Evolutionary conservation across 2,329 filamentous ascomycete genomes (phyloP), one percentile per base, ranked within the genome.

Genomic region (Aspergillus felis): DNA sequence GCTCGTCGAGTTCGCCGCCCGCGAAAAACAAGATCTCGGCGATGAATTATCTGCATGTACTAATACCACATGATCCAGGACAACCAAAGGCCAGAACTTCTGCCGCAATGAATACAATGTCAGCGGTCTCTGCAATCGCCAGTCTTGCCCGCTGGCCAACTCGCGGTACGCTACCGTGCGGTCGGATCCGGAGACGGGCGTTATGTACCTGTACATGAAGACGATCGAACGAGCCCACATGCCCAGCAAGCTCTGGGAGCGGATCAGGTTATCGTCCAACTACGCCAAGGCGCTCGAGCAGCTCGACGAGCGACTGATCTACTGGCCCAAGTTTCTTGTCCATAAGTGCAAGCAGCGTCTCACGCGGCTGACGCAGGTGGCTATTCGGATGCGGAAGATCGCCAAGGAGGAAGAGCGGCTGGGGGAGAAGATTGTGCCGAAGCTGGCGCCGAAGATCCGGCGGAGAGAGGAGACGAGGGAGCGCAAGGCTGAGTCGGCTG

Each of bases 321-420:
- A 96, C 82, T 97, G 92, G 80, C 92, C 93, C 55, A 96, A 96
- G 74, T 97, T 96, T 72, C 79, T 96, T 62, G 80, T 91, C 35
- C 92, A 96, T 79, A 96, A 95, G 78, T 94, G 91, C 82, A 99
- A 99, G 81, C 94, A 97, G 79, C 87, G 94, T 59, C 84, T 97
- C 48, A 97, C 94, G 9, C 82, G 94, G 51, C 74, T 99, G 69
- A 96, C 91, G 53, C 94, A 97, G 80, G 93, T 99, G 50, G 87
- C 88, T 57, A 94, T 96, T 63, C 78, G 84, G 51, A 84, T 82
- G 73, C 86, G 89, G 68, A 86, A 87, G 71, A 81, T 97, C 61
- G 91, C 90, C 29, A 91, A 88, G 70, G 93, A 97, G 79, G 91
- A 97, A 59, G 92, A 92, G 69, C 82, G 92, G 42, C 79, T 97